A percentile compares a stretch with the other conserved stretches of the same genome.
Evolutionary conservation across 75 land plant species (phyloP).

Genomic region (Selaginella tamariscina): DNA sequence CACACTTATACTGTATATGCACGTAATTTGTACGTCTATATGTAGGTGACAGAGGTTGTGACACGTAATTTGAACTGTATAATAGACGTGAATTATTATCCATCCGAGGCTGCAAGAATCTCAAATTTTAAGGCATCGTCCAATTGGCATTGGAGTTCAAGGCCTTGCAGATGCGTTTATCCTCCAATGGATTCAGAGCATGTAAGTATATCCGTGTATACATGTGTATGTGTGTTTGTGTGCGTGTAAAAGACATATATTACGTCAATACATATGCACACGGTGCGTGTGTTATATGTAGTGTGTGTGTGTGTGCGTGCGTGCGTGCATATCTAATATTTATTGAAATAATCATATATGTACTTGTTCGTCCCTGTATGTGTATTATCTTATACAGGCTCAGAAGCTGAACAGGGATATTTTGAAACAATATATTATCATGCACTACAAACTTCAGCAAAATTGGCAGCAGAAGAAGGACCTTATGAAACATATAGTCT

Average conservation of each 20-base stretch:
- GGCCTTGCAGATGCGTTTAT: conserved; percentile 96
- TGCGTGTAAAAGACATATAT: too few relatives aligned
- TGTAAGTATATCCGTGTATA: conserved; percentile 37
- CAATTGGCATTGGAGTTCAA: conserved; percentile 95
- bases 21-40: too few relatives aligned
- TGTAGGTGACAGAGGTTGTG: conserved; percentile 66
- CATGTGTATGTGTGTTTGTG: not conserved
- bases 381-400: too few relatives aligned
- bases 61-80: conserved; percentile 82
- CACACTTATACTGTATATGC: too few relatives aligned
- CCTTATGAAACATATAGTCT: conserved; percentile 73
- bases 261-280: too few relatives aligned
- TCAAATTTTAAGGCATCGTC: conserved; percentile 79
- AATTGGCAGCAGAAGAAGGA: conserved; percentile 70
- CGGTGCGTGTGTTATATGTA: too few relatives aligned
- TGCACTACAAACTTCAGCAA: conserved; percentile 67
- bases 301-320: too few relatives aligned
- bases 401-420: conserved; percentile 82
- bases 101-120: conserved; percentile 73
- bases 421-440: conserved; percentile 93
- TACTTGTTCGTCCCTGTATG: too few relatives aligned
- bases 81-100: conserved; percentile 92
- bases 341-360: too few relatives aligned
- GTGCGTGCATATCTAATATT: too few relatives aligned
- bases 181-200: conserved; percentile 86